Percentiles rank a stretch among this genome's conserved stretches.
Evolutionary conservation across 352 stramenopile genomes (phyloP).

Genomic region (Phytopythium kandeliae): DNA sequence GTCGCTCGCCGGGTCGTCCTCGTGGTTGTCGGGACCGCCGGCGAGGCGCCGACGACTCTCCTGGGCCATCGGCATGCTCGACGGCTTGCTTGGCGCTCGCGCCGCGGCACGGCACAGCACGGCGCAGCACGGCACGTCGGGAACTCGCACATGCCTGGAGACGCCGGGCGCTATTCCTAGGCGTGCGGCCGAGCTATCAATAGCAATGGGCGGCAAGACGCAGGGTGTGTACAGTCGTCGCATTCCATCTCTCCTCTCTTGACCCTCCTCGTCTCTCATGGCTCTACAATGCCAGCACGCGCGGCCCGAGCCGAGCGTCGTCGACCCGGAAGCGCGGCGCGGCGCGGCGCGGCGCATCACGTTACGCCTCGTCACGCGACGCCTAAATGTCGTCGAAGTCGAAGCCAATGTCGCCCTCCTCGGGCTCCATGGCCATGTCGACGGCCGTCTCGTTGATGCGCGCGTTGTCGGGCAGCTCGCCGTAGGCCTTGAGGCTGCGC

Average conservation of each 20-base stretch:
- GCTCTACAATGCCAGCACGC: no score
- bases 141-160: neutral
- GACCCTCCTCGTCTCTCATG: slow-evolving; percentile 5
- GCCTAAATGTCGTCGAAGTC: slow-evolving; percentile 90
- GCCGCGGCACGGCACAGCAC: no score
- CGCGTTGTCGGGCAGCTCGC: slow-evolving; percentile 97
- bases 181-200: neutral
- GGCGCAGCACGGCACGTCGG: neutral
- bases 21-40: slow-evolving; percentile 8
- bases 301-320: no score
- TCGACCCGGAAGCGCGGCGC: no score
- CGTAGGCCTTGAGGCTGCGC: slow-evolving; percentile 99
- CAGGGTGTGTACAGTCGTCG: neutral
- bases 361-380: no score
- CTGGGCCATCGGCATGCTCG: neutral
- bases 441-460: slow-evolving; percentile 87
- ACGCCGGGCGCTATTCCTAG: neutral
- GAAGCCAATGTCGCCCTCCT: slow-evolving; percentile 88
- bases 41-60: slow-evolving; percentile 2
- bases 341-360: no score
- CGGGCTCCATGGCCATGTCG: slow-evolving; percentile 80
- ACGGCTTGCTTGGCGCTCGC: neutral
- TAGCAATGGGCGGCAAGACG: neutral
- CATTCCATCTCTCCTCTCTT: slow-evolving; percentile 3
- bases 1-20: slow-evolving; percentile 4